Evolutionary conservation across 176 grass and related monocot genomes (phyloP).

Genomic region (Zea luxurians): DNA sequence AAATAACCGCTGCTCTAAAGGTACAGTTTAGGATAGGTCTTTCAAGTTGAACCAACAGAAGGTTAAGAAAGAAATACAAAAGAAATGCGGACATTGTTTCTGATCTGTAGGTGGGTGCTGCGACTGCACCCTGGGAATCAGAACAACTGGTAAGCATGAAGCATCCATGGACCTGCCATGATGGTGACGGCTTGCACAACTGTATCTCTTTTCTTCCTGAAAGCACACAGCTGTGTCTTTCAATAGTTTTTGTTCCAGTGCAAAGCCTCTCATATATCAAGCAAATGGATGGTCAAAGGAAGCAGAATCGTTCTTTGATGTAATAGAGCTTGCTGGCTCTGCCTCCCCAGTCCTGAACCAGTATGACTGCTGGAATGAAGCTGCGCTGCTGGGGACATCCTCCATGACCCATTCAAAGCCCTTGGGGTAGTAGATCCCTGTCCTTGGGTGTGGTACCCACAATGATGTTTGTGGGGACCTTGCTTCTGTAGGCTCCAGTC

Average conservation of each 20-base stretch:
- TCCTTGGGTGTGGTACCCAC: conserved; percentile 89
- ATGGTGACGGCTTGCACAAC: conserved; percentile 21
- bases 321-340: conserved; percentile 40
- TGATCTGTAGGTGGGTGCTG: conserved; percentile 25
- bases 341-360: conserved; percentile 73
- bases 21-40: conserved; percentile 1
- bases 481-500: conserved; percentile 30
- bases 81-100: conserved; percentile 22
- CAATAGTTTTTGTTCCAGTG: conserved; percentile 22
- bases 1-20: conserved; percentile 11
- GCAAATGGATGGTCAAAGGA: conserved; percentile 51
- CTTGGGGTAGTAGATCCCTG: conserved; percentile 91
- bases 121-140: conserved; percentile 22
- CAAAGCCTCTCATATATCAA: conserved; percentile 36
- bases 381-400: conserved; percentile 67
- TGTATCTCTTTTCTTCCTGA: background rate
- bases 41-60: conserved; percentile 14
- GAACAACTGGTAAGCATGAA: conserved; percentile 25
- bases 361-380: conserved; percentile 53
- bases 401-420: conserved; percentile 97
- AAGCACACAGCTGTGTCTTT: conserved; percentile 16
- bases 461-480: conserved; percentile 48
- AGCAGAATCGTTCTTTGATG: conserved; percentile 31
- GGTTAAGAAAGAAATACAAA: background rate
- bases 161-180: conserved; percentile 34